Evolutionary conservation across 2,329 filamentous ascomycete species (phyloP).

Genomic region (Penicillium sp.): DNA sequence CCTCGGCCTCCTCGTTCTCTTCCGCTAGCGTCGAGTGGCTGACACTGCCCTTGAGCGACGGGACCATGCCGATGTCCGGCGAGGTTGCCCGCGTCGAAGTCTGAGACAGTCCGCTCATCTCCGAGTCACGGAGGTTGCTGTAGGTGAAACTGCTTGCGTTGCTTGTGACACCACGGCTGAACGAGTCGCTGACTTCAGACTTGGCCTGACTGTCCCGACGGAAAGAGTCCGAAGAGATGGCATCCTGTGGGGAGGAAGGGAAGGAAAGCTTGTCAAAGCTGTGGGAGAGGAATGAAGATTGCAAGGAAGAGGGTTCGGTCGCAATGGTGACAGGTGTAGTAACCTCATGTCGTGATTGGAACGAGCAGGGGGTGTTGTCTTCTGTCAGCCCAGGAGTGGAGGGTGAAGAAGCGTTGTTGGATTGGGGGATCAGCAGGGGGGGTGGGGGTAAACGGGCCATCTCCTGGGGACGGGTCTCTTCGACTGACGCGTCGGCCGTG

Average conservation of each 20-base stretch:
- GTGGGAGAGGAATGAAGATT: constrained; percentile 33
- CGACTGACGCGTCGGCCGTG: constrained; percentile 22
- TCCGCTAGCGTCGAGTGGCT: constrained; percentile 71
- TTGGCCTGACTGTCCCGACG: constrained; percentile 44
- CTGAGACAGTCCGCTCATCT: constrained; percentile 77
- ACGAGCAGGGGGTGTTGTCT: constrained; percentile 46
- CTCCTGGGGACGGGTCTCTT: constrained; percentile 32
- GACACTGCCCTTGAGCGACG: constrained; percentile 71
- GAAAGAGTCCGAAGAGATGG: constrained; percentile 28
- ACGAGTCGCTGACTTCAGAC: constrained; percentile 37
- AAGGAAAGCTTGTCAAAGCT: constrained; percentile 35
- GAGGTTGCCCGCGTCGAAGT: constrained; percentile 88
- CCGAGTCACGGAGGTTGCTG: constrained; percentile 75
- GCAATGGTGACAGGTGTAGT: constrained; percentile 35
- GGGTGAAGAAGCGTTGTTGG: constrained; percentile 33
- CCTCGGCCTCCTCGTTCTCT: constrained; percentile 79
- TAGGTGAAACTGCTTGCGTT: constrained; percentile 80
- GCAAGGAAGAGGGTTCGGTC: constrained; percentile 34
- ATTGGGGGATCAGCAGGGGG: constrained; percentile 49
- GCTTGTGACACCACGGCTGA: constrained; percentile 74
- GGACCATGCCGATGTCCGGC: constrained; percentile 69
- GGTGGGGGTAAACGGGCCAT: constrained; percentile 49
- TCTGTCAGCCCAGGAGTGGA: constrained; percentile 45
- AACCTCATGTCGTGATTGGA: constrained; percentile 47
- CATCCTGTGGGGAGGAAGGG: constrained; percentile 31